phyloP scores from a whole-genome alignment of 2,329 filamentous ascomycete genomes.

The Aspergillus novoparasiticus region DNA sequence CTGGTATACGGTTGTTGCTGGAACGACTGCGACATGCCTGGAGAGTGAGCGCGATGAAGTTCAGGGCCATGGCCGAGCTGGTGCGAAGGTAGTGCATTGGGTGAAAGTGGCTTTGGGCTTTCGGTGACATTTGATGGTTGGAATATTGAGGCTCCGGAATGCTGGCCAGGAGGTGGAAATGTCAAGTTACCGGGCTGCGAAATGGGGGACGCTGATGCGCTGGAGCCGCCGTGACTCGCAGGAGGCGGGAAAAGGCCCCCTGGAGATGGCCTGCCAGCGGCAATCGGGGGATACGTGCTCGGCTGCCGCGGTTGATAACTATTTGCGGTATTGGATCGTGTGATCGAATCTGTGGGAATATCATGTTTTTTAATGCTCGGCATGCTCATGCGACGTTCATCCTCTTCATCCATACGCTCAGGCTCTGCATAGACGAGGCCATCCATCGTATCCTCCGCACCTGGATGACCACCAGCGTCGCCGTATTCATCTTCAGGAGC shows the following conservation, averaged over 20 bases:
- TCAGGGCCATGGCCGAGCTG: constrained; percentile 41
- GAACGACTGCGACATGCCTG: constrained; percentile 45
- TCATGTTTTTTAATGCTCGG: constrained; percentile 77
- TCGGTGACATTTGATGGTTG: constrained; percentile 76
- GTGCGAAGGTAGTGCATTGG: constrained; percentile 44
- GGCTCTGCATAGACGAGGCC: constrained; percentile 61
- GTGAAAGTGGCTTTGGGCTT: constrained; percentile 76
- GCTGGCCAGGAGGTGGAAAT: constrained; percentile 42
- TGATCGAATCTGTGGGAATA: constrained; percentile 55
- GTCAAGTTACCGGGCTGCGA: constrained; percentile 43
- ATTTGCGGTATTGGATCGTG: constrained; percentile 41
- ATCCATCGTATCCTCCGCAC: constrained; percentile 63
- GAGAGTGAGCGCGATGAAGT: constrained; percentile 47
- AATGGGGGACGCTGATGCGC: constrained; percentile 59
- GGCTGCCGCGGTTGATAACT: constrained; percentile 66
- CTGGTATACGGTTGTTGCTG: constrained; percentile 39
- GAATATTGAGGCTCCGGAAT: constrained; percentile 63
- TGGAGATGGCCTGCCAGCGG: constrained; percentile 52
- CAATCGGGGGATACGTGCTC: constrained; percentile 77
- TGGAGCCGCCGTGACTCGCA: constrained; percentile 58
- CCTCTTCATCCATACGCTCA: constrained; percentile 53
- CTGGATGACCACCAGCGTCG: constrained; percentile 46
- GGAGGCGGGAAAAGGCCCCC: constrained; percentile 66
- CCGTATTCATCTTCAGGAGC: constrained; percentile 73
- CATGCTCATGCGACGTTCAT: constrained; percentile 54